Base-by-base conservation (phyloP, 257 asterid species). In the Solanum megistacrolobum region DNA sequence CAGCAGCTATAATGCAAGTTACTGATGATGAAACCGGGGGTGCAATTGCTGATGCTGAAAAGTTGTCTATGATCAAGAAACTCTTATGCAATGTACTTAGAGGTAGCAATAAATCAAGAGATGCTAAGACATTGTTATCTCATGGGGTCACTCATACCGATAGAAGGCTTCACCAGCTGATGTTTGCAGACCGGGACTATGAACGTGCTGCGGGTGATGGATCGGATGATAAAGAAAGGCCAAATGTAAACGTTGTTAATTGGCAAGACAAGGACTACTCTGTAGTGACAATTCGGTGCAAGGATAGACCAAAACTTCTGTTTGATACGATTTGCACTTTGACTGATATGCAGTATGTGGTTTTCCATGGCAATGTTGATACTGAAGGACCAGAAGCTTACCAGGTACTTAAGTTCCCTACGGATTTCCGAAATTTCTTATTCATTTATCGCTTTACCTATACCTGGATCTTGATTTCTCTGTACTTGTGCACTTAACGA, bases 261-360 rank as follows among this genome's bases (percentile, higher is more conserved):
- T 97, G 99, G 99, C 94, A 95, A 1, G 99, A 96, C 25, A 94
- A 91, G 65, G 99, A 95, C 86, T 97, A 95, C 88, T 95, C 99
- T 0, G 99, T 97, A 7, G 96, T 97, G 39, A 96, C 98, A 0
- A 93, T 97, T 34, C 92, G 89, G 86, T 94, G 99, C 91, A 97
- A 92, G 92, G 99, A 97, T 86, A 90, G 99, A 91, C 98, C 99
- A 3, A 97, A 97, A 74, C 99, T 97, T 58, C 92, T 97, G 58
- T 97, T 94, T 52, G 99, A 97, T 89, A 91, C 93, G 3, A 93
- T 97, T 41, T 97, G 98, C 89, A 97, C 99, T 34, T 89, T 97
- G 92, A 97, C 99, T 0, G 99, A 97, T 69, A 97, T 97, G 99
- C 94, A 97, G 43, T 97, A 97, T 86, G 98, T 97, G 9, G 99